Base-by-base conservation (phyloP, 1,139 yeast genomes). In the Keqinozyma sinolaborantium region DNA sequence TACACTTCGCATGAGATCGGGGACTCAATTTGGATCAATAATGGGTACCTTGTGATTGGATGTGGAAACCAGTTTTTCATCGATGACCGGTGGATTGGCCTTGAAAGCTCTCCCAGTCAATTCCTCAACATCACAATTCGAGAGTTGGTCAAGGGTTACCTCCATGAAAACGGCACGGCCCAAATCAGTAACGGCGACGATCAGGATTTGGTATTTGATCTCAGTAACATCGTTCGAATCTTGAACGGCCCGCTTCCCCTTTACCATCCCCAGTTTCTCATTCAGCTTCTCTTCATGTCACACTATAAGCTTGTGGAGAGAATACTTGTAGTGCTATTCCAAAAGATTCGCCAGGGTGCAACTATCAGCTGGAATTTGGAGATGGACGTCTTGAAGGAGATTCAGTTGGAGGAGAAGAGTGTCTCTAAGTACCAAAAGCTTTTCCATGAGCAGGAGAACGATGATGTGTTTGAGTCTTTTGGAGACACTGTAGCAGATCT, bases 171-270 rank as follows among this genome's bases (percentile, higher is more conserved):
- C 3, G 38, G 27, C 7, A n/a, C n/a, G n/a, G n/a, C n/a, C n/a
- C n/a, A n/a, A n/a, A n/a, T n/a, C n/a, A n/a, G n/a, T n/a, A 27
- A 29, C 5, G 39, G 70, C 38, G 47, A 46, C 20, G 79, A 77
- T 40, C 64, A 78, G 2, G 42, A 41, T 4, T 60, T 50, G 36
- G 28, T 33, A 4, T 39, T 39, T 26, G 67, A 61, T 35, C 56
- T 67, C 14, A 54, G 60, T 19, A 74, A 85, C 46, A 66, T 88
- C 35, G 85, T 84, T 27, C 64, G 86, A 12, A 80, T 87, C 2
- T 60, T 92, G 33, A 88, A 88, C 58, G 96, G 97, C 18, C 94
- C 95, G 0, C 56, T 92, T 23, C 97, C 97, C 0, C 61, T 88
- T 1, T 92, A 85, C 48, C 97, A 92, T 50, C 98, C 98, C 0